Percentiles rank a stretch among this genome's conserved stretches.
Evolutionary conservation across 2,329 filamentous ascomycete species (phyloP).

Genomic region (Thielaviopsis punctulata): DNA sequence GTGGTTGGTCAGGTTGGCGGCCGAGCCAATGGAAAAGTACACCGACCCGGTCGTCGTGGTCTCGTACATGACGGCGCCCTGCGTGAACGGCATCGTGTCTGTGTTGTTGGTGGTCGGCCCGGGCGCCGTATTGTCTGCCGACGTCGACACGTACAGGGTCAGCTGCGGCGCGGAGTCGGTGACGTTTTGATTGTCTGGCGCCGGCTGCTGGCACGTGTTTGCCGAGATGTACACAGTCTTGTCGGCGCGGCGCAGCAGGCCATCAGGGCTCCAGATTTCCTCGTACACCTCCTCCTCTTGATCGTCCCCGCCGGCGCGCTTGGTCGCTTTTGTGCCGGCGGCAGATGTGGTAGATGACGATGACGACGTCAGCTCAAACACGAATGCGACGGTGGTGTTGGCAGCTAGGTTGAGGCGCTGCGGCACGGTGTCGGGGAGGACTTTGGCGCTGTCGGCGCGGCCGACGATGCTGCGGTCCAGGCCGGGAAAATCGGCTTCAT

Average conservation of each 20-base stretch:
- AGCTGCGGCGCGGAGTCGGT: slow-evolving; percentile 47
- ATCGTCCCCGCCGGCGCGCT: slow-evolving; percentile 9
- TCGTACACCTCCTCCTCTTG: slow-evolving; percentile 14
- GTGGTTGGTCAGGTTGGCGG: slow-evolving; percentile 41
- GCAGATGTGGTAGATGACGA: slow-evolving; percentile 7
- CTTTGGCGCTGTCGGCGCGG: slow-evolving; percentile 33
- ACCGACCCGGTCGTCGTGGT: slow-evolving; percentile 47
- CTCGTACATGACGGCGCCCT: slow-evolving; percentile 52
- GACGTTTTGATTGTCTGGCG: slow-evolving; percentile 14
- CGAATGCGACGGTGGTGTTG: slow-evolving; percentile 37
- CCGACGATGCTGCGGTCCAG: slow-evolving; percentile 48
- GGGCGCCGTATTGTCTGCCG: slow-evolving; percentile 43
- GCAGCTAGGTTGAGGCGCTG: slow-evolving; percentile 39
- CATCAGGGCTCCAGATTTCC: slow-evolving; percentile 7
- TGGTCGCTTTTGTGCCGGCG: slow-evolving; percentile 11
- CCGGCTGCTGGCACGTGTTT: slow-evolving; percentile 70
- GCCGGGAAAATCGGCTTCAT: slow-evolving; percentile 43
- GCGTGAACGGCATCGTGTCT: slow-evolving; percentile 30
- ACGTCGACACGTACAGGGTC: slow-evolving; percentile 57
- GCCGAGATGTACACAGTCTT: slow-evolving; percentile 57
- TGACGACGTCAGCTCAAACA: slow-evolving; percentile 17
- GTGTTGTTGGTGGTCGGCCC: slow-evolving; percentile 33
- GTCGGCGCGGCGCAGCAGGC: slow-evolving; percentile 2
- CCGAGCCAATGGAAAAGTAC: slow-evolving; percentile 61
- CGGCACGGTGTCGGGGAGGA: slow-evolving; percentile 48